Evolutionary conservation across 1,139 yeast species (phyloP).

Genomic region (Suhomyces ambrosiae): DNA sequence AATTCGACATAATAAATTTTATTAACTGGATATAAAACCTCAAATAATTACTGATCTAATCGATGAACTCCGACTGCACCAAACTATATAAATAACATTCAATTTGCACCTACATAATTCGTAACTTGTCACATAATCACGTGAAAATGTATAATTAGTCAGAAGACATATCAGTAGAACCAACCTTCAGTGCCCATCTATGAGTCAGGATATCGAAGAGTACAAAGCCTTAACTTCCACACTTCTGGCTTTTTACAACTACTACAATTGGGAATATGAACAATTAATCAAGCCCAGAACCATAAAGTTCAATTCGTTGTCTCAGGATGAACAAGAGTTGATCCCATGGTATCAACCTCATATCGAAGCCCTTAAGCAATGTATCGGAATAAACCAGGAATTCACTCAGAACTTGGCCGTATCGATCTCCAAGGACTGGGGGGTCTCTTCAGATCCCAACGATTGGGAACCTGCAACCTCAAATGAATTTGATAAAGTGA

Average conservation of each 20-base stretch:
- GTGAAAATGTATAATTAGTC: conserved; percentile 2
- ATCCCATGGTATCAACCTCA: conserved; percentile 57
- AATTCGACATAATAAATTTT: too few relatives aligned
- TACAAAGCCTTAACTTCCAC: conserved; percentile 42
- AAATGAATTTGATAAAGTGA: conserved; percentile 61
- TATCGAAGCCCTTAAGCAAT: conserved; percentile 43
- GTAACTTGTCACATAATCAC: conserved; percentile 1
- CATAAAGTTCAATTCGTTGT: conserved; percentile 33
- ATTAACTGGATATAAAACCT: too few relatives aligned
- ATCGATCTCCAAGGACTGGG: conserved; percentile 56
- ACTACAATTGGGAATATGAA: conserved; percentile 38
- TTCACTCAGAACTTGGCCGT: conserved; percentile 52
- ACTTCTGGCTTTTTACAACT: conserved; percentile 40
- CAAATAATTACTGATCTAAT: background rate
- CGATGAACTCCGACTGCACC: too few relatives aligned
- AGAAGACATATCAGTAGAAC: too few relatives aligned
- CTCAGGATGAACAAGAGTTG: conserved; percentile 41
- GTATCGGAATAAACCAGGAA: conserved; percentile 51
- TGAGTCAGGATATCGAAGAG: conserved; percentile 34
- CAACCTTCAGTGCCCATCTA: too few relatives aligned
- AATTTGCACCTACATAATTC: too few relatives aligned
- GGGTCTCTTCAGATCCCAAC: conserved; percentile 40
- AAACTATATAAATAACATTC: too few relatives aligned
- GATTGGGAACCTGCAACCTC: conserved; percentile 50
- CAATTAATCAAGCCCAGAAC: conserved; percentile 39